Percentiles rank a stretch among this genome's conserved stretches.
These are phyloP conservation scores for Babesia bigemina DNA, from an alignment of 169 alveolate genomes.

Conservation along the genomic window DNA sequence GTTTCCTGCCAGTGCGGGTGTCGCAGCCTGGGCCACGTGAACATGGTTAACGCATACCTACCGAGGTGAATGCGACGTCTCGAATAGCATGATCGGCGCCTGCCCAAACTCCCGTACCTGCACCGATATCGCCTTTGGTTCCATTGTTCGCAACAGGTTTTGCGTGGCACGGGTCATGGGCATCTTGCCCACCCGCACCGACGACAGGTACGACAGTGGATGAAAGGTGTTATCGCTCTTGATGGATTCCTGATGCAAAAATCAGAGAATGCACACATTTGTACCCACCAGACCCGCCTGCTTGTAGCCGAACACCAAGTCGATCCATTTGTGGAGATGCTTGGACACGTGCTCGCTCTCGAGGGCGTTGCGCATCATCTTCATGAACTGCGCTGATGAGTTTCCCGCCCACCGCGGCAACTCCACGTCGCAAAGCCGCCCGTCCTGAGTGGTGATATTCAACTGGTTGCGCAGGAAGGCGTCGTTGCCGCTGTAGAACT, in stretches of 20 bases:
- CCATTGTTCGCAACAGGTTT: slow-evolving; percentile 71
- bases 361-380: slow-evolving; percentile 87
- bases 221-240: slow-evolving; percentile 83
- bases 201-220: slow-evolving; percentile 86
- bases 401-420: slow-evolving; percentile 88
- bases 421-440: slow-evolving; percentile 82
- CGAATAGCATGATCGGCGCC: slow-evolving; percentile 86
- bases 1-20: slow-evolving; percentile 50
- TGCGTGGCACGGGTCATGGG: slow-evolving; percentile 66
- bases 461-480: slow-evolving; percentile 86
- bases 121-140: slow-evolving; percentile 81
- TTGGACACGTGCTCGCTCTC: slow-evolving; percentile 93
- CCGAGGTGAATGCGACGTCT: slow-evolving; percentile 81
- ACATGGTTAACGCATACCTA: not conserved
- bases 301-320: slow-evolving; percentile 94
- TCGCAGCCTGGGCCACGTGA: slow-evolving; percentile 16
- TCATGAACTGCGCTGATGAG: slow-evolving; percentile 75
- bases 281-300: slow-evolving; percentile 68
- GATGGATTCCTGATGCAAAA: slow-evolving; percentile 38
- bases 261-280: not conserved
- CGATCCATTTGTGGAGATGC: slow-evolving; percentile 94
- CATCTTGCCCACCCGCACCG: slow-evolving; percentile 60
- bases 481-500: slow-evolving; percentile 86
- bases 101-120: slow-evolving; percentile 89
- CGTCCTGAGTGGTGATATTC: slow-evolving; percentile 75